Percentiles rank a stretch among this genome's conserved stretches.
Conservation (phyloP, 176 grass and related monocot genomes). For the Calamus simplicifolius region DNA sequence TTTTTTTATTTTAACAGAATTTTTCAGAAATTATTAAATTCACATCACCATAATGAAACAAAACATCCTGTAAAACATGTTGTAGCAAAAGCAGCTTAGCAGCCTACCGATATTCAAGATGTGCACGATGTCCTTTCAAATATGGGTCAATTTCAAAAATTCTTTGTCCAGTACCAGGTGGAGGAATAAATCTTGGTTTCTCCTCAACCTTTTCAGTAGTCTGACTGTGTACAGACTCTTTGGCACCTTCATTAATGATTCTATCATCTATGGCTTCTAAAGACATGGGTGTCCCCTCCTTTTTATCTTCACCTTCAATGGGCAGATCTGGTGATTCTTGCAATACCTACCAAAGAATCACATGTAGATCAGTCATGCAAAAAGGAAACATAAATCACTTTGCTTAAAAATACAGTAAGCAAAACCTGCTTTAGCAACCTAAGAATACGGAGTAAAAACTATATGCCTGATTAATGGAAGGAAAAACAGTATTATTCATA, state of each 20-base stretch:
- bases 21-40: not conserved
- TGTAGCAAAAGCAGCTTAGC: constrained; percentile 10
- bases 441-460: too few species aligned
- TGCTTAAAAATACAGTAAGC: too few species aligned
- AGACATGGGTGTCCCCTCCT: constrained; percentile 5
- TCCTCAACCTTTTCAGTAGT: not conserved
- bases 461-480: too few species aligned
- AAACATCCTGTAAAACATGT: not conserved
- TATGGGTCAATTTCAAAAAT: too few species aligned
- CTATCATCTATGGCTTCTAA: constrained; percentile 9
- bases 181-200: too few species aligned
- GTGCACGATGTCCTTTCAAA: constrained; percentile 35
- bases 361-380: too few species aligned
- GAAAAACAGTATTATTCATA: too few species aligned
- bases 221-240: constrained; percentile 11
- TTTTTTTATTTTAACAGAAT: not conserved
- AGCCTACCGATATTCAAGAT: constrained; percentile 74
- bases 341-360: too few species aligned
- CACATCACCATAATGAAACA: not conserved
- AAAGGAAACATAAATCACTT: too few species aligned
- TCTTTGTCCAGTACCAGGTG: too few species aligned
- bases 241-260: constrained; percentile 13
- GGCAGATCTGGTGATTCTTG: too few species aligned
- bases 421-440: too few species aligned
- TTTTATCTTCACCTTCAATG: constrained; percentile 18